Conservation (phyloP, 768 basidiomycete species). For the Trichaptum fuscoviolaceum region DNA sequence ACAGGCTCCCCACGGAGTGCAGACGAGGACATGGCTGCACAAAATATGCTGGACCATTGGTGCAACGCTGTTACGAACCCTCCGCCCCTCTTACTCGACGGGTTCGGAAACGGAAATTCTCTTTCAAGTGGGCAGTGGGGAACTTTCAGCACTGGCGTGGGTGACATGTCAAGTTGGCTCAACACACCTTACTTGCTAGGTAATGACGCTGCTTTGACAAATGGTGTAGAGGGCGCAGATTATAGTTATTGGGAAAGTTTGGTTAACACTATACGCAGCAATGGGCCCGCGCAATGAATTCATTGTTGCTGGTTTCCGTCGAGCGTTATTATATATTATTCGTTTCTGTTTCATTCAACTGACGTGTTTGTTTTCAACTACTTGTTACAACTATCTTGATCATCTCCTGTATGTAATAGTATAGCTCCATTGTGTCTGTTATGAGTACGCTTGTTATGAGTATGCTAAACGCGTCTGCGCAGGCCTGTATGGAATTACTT, state of each 20-base stretch:
- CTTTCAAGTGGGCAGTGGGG: conserved; percentile 2
- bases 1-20: conserved; percentile 62
- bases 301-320: background rate
- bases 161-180: conserved; percentile 57
- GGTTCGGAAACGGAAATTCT: conserved; percentile 2
- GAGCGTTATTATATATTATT: background rate
- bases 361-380: background rate
- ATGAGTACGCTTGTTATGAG: background rate
- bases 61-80: conserved; percentile 73
- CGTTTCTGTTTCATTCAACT: conserved; percentile 1
- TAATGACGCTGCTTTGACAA: conserved; percentile 40
- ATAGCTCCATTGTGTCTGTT: background rate
- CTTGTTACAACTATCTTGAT: background rate
- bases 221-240: conserved; percentile 58
- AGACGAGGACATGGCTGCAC: conserved; percentile 73
- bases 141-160: conserved; percentile 32
- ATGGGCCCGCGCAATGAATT: conserved; percentile 21
- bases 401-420: background rate
- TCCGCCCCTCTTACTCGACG: conserved; percentile 19
- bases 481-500: background rate
- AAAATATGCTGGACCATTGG: conserved; percentile 80
- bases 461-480: background rate
- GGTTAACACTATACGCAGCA: conserved; percentile 47
- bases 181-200: conserved; percentile 29
- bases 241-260: conserved; percentile 80